These are phyloP conservation scores for Xylaria nigripes DNA, from an alignment of 495 filamentous ascomycete genomes.

Conservation along the genomic window DNA sequence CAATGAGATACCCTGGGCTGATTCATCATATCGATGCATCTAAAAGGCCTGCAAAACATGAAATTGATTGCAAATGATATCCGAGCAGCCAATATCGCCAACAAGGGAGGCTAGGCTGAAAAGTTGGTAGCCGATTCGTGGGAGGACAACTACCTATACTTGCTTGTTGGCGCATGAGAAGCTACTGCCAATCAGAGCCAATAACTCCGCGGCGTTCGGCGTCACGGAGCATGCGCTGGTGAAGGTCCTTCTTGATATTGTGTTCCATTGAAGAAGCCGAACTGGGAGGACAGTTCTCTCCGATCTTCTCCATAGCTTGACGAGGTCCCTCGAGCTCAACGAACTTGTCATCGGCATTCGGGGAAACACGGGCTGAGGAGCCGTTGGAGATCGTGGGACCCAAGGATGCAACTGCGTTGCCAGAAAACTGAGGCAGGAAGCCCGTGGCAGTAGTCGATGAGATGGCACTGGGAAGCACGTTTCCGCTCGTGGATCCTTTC, in stretches of 20 bases:
- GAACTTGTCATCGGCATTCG: constrained; percentile 19
- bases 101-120: neutral
- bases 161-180: neutral
- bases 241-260: constrained; percentile 17
- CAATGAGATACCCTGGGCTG: constrained; percentile 13
- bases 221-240: constrained; percentile 24
- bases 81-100: neutral
- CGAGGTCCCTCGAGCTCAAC: constrained; percentile 19
- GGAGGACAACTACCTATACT: neutral
- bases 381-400: constrained; percentile 28
- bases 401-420: constrained; percentile 36
- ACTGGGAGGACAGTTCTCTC: constrained; percentile 36
- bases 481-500: constrained; percentile 31
- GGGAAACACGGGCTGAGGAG: constrained; percentile 17
- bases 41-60: constrained; percentile 19
- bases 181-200: constrained; percentile 24
- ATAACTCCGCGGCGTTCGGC: constrained; percentile 23
- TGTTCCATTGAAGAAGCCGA: constrained; percentile 23
- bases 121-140: constrained; percentile 9
- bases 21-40: constrained; percentile 21
- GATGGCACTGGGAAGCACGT: constrained; percentile 31
- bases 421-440: constrained; percentile 38
- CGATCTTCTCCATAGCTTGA: constrained; percentile 25
- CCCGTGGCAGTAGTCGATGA: constrained; percentile 41
- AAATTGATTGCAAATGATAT: constrained; percentile 13